A percentile compares a stretch with the other conserved stretches of the same genome.
These are phyloP conservation scores for Clitopilus hobsonii DNA, from an alignment of 768 basidiomycete species.

Conservation along the genomic window DNA sequence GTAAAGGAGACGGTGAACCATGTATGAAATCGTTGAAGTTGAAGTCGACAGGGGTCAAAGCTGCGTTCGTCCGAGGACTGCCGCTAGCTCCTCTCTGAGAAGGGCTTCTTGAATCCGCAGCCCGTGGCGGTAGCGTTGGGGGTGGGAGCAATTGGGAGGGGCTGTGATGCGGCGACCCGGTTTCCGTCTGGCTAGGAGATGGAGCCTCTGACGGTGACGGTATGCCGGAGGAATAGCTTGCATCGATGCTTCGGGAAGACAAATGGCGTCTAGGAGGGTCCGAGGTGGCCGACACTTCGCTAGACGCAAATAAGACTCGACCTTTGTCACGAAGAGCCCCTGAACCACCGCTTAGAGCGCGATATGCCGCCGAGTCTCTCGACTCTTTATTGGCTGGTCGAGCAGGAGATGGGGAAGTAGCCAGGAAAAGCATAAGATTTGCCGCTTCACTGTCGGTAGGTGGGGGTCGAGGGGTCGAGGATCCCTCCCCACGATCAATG, in stretches of 20 bases:
- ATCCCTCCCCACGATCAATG: not conserved
- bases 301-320: constrained; percentile 64
- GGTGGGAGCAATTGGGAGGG: constrained; percentile 26
- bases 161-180: not conserved
- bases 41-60: constrained; percentile 37
- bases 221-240: constrained; percentile 35
- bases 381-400: constrained; percentile 51
- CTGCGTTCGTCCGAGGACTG: constrained; percentile 33
- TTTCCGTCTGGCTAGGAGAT: not conserved
- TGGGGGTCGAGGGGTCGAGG: constrained; percentile 43
- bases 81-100: constrained; percentile 15
- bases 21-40: constrained; percentile 72
- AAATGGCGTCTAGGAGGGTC: constrained; percentile 4
- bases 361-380: constrained; percentile 52
- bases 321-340: constrained; percentile 54
- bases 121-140: constrained; percentile 19
- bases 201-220: constrained; percentile 23
- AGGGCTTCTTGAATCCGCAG: constrained; percentile 18
- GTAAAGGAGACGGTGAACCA: constrained; percentile 60
- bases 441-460: constrained; percentile 82
- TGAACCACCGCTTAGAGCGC: constrained; percentile 46
- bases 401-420: constrained; percentile 80
- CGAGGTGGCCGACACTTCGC: constrained; percentile 3
- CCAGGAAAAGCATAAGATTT: constrained; percentile 80
- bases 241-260: constrained; percentile 10